These are phyloP conservation scores for Neotropicomus parvogracilis DNA, from an alignment of 1,284 basidiomycete genomes.

Conservation along the genomic window DNA sequence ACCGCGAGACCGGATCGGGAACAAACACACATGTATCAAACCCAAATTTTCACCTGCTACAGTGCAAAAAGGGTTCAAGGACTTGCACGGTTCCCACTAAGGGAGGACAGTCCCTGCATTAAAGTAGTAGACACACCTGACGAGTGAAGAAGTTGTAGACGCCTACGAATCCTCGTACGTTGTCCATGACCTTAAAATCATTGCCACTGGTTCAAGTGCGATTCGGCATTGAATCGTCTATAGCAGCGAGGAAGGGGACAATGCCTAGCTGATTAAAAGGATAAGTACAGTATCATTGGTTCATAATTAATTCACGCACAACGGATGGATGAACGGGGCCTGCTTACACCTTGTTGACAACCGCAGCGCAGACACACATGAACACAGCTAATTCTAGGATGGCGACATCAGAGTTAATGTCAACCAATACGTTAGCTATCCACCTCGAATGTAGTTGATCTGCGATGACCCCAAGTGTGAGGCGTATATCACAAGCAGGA, in stretches of 20 bases:
- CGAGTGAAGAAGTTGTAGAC: background rate
- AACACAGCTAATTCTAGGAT: background rate
- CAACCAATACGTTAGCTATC: background rate
- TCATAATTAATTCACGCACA: background rate
- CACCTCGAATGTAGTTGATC: constrained; percentile 7
- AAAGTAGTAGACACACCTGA: background rate
- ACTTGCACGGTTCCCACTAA: background rate
- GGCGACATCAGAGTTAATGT: background rate
- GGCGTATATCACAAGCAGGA: background rate
- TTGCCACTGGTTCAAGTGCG: background rate
- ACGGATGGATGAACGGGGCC: background rate
- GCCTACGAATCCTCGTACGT: constrained; percentile 1
- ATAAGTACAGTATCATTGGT: background rate
- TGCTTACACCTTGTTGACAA: background rate
- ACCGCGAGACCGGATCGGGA: background rate
- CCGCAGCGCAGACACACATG: background rate
- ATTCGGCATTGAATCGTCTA: background rate
- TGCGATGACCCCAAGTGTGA: background rate
- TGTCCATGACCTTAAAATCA: constrained; percentile 5
- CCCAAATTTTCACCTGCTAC: no score
- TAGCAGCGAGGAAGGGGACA: constrained; percentile 2
- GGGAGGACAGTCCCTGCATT: background rate
- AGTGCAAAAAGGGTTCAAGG: background rate
- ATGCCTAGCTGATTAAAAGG: background rate
- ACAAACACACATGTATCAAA: background rate